A percentile compares a stretch with the other conserved stretches of the same genome.
phyloP scores from a whole-genome alignment of 1,139 yeast genomes.

The Geotrichum candidum region DNA sequence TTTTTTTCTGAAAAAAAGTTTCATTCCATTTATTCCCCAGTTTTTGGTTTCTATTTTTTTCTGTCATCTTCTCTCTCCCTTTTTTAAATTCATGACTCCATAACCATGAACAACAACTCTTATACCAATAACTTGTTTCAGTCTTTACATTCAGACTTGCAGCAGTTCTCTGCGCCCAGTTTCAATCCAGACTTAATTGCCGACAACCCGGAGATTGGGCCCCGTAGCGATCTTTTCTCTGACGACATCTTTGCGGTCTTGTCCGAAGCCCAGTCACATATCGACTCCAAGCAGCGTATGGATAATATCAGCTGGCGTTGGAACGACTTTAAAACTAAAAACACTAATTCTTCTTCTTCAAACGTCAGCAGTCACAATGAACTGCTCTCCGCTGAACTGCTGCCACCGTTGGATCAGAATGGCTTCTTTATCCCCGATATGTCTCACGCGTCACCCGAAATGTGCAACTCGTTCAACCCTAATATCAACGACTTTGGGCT shows the following conservation, averaged over 20 bases:
- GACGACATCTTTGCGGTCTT: conserved; percentile 26
- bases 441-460: neutral
- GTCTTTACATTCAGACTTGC: neutral
- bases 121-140: neutral
- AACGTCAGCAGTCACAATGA: neutral
- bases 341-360: neutral
- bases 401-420: neutral
- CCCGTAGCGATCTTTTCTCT: conserved; percentile 19
- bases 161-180: neutral
- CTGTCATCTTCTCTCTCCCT: neutral
- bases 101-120: conserved; percentile 1
- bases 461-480: neutral
- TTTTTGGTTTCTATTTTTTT: neutral
- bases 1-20: neutral
- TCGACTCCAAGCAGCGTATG: conserved; percentile 22
- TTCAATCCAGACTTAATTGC: conserved; percentile 11
- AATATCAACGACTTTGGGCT: conserved; percentile 13
- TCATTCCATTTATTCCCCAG: neutral
- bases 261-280: conserved; percentile 25
- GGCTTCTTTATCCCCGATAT: neutral
- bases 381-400: neutral
- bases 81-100: neutral
- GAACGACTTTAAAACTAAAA: neutral
- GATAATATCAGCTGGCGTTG: conserved; percentile 23
- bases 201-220: conserved; percentile 12